Base-by-base conservation (phyloP, 2,329 filamentous ascomycete genomes). In the Ophiobolus disseminans region DNA sequence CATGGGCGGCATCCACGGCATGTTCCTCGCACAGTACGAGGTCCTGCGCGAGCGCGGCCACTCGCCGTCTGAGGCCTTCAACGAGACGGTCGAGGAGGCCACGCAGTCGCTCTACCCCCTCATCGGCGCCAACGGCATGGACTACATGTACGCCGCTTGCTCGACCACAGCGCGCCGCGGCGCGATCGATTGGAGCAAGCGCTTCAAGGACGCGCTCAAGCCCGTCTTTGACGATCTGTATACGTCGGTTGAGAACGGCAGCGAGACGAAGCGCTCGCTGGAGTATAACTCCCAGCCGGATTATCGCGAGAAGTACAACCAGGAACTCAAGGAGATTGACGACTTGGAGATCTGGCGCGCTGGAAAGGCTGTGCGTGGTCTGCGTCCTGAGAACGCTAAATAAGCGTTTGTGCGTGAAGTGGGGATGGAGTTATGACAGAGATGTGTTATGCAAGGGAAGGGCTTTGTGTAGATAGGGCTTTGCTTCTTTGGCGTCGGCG, bases 1-100 rank as follows among this genome's bases (percentile, higher is more conserved):
- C 73, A 99, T 99, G 94, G 94, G 94, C 70, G 94, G 94, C 79
- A 99, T 99, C 80, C 94, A 99, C 86, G 94, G 94, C 76, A 99
- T 99, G 94, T 99, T 99, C 90, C 91, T 99, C 66, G 94, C 94
- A 57, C 94, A 99, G 84, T 99, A 99, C 86, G 94, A 99, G 86
- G 94, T 99, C 66, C 92, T 99, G 79, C 92, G 94, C 74, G 94
- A 99, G 87, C 89, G 90, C 68, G 94, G 94, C 79, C 94, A 99
- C 88, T 89, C 85, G 80, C 94, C 94, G 76, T 93, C 89, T 69
- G 94, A 99, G 83, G 94, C 94, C 65, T 99, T 99, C 89, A 99
- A 99, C 86, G 94, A 99, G 91, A 99, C 94, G 65, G 94, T 99
- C 65, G 94, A 99, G 86, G 94, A 99, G 86, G 94, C 94, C 62